A percentile compares a stretch with the other conserved stretches of the same genome.
phyloP scores from a whole-genome alignment of 2,329 filamentous ascomycete genomes.

The Hypomyces rosellus region DNA sequence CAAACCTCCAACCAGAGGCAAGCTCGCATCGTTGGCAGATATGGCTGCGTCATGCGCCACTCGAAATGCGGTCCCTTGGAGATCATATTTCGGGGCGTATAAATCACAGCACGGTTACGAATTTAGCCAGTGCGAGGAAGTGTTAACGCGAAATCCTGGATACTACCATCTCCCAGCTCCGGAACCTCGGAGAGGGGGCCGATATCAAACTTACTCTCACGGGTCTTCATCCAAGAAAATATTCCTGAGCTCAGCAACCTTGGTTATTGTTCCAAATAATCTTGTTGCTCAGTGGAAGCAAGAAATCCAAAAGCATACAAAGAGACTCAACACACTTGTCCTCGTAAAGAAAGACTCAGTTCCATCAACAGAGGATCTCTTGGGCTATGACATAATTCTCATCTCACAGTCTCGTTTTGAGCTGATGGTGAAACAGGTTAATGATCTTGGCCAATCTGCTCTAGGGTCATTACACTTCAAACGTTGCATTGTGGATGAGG shows the following conservation, averaged over 20 bases:
- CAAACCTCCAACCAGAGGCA: constrained; percentile 32
- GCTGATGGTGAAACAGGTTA: constrained; percentile 36
- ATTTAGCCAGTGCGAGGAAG: constrained; percentile 47
- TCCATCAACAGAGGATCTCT: constrained; percentile 52
- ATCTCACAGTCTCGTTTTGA: constrained; percentile 73
- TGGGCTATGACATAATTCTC: constrained; percentile 67
- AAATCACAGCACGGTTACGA: constrained; percentile 40
- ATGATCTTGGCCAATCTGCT: constrained; percentile 43
- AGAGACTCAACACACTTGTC: constrained; percentile 57
- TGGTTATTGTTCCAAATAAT: constrained; percentile 79
- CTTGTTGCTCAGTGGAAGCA: constrained; percentile 76
- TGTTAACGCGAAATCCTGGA: constrained; percentile 52
- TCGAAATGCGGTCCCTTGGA: constrained; percentile 65
- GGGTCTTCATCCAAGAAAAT: constrained; percentile 43
- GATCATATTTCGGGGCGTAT: constrained; percentile 51
- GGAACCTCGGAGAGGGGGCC: constrained; percentile 23
- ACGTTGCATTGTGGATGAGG: constrained; percentile 86
- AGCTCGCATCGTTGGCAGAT: constrained; percentile 59
- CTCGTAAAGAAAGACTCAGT: constrained; percentile 50
- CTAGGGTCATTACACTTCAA: constrained; percentile 74
- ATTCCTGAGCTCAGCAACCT: constrained; percentile 59
- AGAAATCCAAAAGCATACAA: constrained; percentile 74
- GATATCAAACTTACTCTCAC: constrained; percentile 11
- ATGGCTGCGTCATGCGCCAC: constrained; percentile 70
- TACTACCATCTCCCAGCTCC: constrained; percentile 51